phyloP scores from a whole-genome alignment of 2,329 filamentous ascomycete species.

The Trichoderma asperellum region DNA sequence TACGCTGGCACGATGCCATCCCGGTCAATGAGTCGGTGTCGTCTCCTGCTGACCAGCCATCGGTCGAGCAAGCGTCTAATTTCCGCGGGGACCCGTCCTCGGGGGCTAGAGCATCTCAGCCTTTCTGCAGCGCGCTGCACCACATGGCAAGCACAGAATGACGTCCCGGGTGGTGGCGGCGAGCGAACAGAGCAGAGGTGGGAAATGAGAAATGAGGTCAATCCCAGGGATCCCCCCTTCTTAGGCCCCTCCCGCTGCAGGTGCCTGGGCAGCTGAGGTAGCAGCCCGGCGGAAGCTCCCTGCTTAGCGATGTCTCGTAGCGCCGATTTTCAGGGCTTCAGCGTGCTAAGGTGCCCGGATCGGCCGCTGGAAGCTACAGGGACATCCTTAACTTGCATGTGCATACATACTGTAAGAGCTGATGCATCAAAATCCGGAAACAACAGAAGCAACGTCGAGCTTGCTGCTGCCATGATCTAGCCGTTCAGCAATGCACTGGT shows the following conservation, averaged over 20 bases:
- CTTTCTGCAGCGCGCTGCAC: constrained; percentile 18
- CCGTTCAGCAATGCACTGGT: not conserved
- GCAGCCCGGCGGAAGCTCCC: not conserved
- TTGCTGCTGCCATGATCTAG: not conserved
- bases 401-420: not conserved
- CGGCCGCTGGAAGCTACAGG: not conserved
- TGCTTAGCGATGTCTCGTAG: not conserved
- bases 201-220: constrained; percentile 21
- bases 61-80: constrained; percentile 9
- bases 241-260: not conserved
- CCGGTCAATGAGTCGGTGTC: constrained; percentile 14
- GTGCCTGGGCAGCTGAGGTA: constrained; percentile 1
- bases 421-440: not conserved
- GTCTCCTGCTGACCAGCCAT: constrained; percentile 18
- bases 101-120: constrained; percentile 21
- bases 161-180: constrained; percentile 7
- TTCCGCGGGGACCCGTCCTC: constrained; percentile 18
- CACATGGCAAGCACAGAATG: constrained; percentile 18
- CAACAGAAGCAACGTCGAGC: not conserved
- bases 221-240: constrained; percentile 10
- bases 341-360: not conserved
- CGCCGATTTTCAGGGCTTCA: constrained; percentile 3
- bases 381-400: not conserved
- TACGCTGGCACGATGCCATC: constrained; percentile 9
- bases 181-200: constrained; percentile 1